A percentile compares a stretch with the other conserved stretches of the same genome.
phyloP scores from a whole-genome alignment of 805 yeast species.

The Myxozyma nipponensis region DNA sequence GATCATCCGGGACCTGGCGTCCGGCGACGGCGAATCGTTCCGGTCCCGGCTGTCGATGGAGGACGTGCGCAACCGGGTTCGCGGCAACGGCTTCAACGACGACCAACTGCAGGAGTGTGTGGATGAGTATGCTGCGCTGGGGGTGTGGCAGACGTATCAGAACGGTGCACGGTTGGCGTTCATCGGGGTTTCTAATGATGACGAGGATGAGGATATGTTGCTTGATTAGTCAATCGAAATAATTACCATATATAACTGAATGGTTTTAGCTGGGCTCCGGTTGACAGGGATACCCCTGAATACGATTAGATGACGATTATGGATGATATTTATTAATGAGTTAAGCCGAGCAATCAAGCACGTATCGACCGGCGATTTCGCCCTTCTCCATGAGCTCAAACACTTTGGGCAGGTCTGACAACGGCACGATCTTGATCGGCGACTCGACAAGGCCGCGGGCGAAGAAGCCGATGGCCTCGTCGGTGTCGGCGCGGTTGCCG shows the following conservation, averaged over 20 bases:
- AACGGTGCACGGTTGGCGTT: constrained; percentile 23
- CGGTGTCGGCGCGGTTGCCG: constrained; percentile 84
- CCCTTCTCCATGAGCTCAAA: constrained; percentile 79
- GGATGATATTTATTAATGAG: no score
- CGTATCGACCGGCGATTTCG: constrained; percentile 83
- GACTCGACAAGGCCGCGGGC: constrained; percentile 66
- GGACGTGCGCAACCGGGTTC: constrained; percentile 56
- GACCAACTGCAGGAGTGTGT: constrained; percentile 73
- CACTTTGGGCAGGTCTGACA: constrained; percentile 64
- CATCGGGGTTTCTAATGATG: constrained; percentile 13
- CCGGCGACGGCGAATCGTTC: constrained; percentile 35
- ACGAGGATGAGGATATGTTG: constrained; percentile 11
- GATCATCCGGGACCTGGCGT: constrained; percentile 59
- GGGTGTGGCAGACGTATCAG: constrained; percentile 51
- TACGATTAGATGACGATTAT: no score
- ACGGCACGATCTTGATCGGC: constrained; percentile 71
- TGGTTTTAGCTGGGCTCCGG: no score
- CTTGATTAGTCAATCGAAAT: background rate
- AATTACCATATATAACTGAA: no score
- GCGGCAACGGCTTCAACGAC: constrained; percentile 80
- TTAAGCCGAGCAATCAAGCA: constrained; percentile 64
- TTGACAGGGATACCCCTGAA: no score
- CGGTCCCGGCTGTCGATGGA: constrained; percentile 43
- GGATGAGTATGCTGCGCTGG: constrained; percentile 63
- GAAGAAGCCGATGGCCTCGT: constrained; percentile 75